Conservation (phyloP, 169 alveolate species). For the Plasmodium malariae region DNA sequence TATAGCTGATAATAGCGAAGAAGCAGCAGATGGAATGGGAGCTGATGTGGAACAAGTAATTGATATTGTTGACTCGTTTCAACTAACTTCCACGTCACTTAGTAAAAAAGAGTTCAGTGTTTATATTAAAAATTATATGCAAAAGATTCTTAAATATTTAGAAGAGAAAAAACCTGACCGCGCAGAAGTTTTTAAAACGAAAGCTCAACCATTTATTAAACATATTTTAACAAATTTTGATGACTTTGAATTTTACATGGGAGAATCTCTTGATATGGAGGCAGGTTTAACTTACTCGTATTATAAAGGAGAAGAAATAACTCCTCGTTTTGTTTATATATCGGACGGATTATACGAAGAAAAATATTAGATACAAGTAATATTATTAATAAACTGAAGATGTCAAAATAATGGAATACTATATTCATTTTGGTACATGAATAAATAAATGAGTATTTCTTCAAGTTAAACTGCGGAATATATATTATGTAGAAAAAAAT, state of each 20-base stretch:
- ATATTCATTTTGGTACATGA: neutral
- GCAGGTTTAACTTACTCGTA: conserved; percentile 92
- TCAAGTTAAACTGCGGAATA: conserved; percentile 23
- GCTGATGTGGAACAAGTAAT: conserved; percentile 91
- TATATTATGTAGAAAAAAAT: neutral
- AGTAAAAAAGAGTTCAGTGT: conserved; percentile 93
- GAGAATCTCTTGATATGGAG: conserved; percentile 93
- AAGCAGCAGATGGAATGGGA: conserved; percentile 87
- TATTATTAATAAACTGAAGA: conserved; percentile 5
- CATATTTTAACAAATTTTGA: conserved; percentile 91
- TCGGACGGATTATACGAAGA: conserved; percentile 94
- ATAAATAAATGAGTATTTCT: conserved; percentile 23
- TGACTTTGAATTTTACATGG: conserved; percentile 93
- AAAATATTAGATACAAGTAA: conserved; percentile 82
- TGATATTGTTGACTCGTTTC: conserved; percentile 94
- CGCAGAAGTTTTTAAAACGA: conserved; percentile 91
- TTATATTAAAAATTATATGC: conserved; percentile 93
- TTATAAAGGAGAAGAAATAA: conserved; percentile 94
- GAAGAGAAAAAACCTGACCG: conserved; percentile 93
- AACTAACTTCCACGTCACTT: conserved; percentile 91
- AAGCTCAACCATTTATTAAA: conserved; percentile 92
- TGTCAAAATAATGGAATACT: neutral
- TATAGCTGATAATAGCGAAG: conserved; percentile 93
- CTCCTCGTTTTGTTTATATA: conserved; percentile 94
- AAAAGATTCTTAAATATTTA: conserved; percentile 89